These are phyloP conservation scores for Trifolium subterraneum DNA, from an alignment of 306 rosid genomes.

Conservation along the genomic window DNA sequence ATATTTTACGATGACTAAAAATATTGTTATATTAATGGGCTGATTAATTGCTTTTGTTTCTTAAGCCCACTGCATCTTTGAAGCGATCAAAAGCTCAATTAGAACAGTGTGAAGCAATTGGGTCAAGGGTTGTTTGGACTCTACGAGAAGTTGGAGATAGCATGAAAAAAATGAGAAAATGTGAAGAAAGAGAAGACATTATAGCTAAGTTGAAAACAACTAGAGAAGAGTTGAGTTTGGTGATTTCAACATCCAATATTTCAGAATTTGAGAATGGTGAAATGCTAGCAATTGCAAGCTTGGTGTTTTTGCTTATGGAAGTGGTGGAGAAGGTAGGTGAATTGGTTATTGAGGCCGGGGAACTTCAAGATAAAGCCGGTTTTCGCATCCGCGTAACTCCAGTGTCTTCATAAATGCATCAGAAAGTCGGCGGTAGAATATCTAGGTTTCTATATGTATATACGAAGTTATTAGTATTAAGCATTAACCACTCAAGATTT, in stretches of 20 bases:
- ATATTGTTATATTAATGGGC: neutral
- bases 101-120: conserved; percentile 60
- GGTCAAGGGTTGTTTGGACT: conserved; percentile 50
- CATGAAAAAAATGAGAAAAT: conserved; percentile 61
- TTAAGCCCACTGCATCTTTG: conserved; percentile 46
- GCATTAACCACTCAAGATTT: conserved; percentile 16
- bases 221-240: conserved; percentile 51
- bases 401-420: neutral
- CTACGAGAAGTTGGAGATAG: conserved; percentile 76
- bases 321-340: conserved; percentile 67
- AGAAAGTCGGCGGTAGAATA: neutral
- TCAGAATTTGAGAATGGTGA: conserved; percentile 49
- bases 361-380: conserved; percentile 63
- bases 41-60: neutral
- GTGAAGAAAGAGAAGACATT: conserved; percentile 45
- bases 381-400: conserved; percentile 41
- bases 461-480: neutral
- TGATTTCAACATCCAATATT: conserved; percentile 44
- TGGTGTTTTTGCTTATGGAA: conserved; percentile 57
- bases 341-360: conserved; percentile 62
- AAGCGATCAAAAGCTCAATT: conserved; percentile 44
- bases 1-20: neutral
- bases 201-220: conserved; percentile 55
- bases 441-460: neutral
- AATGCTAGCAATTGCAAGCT: conserved; percentile 56